phyloP scores from a whole-genome alignment of 495 filamentous ascomycete genomes.

The Penicillium arizonense region DNA sequence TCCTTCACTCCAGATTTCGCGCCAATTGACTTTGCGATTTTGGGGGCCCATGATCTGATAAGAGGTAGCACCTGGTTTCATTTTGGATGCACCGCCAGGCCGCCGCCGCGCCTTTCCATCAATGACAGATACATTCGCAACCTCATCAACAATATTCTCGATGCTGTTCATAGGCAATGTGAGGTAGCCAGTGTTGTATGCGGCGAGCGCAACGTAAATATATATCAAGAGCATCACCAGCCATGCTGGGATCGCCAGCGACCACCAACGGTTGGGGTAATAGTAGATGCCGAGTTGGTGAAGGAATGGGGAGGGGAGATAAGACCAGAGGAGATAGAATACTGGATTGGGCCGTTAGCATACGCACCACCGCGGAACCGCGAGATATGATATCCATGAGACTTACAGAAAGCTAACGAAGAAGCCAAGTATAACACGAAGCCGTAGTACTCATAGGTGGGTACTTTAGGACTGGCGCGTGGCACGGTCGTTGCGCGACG shows the following conservation, averaged over 20 bases:
- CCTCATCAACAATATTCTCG: constrained; percentile 91
- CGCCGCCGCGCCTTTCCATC: constrained; percentile 65
- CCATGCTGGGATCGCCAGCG: constrained; percentile 84
- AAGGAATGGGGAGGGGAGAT: constrained; percentile 86
- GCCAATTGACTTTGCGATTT: constrained; percentile 63
- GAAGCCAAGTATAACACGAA: constrained; percentile 92
- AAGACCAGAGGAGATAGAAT: constrained; percentile 92
- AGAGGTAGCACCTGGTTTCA: constrained; percentile 45
- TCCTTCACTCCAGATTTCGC: constrained; percentile 78
- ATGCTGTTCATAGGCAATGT: constrained; percentile 77
- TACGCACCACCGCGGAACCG: neutral
- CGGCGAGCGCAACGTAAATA: constrained; percentile 90
- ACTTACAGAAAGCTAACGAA: constrained; percentile 66
- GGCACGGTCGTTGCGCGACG: constrained; percentile 71
- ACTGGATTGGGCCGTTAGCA: constrained; percentile 34
- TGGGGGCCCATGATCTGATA: constrained; percentile 50
- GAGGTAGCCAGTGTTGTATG: constrained; percentile 85
- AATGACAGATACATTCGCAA: constrained; percentile 79
- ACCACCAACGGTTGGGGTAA: constrained; percentile 98
- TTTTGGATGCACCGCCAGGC: constrained; percentile 41
- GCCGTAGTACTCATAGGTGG: constrained; percentile 98
- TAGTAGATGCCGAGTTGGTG: constrained; percentile 94
- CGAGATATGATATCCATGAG: neutral
- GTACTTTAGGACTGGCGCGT: constrained; percentile 85
- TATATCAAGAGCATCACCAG: constrained; percentile 86